Conservation (phyloP, 257 asterid genomes). For the Salvia splendens region DNA sequence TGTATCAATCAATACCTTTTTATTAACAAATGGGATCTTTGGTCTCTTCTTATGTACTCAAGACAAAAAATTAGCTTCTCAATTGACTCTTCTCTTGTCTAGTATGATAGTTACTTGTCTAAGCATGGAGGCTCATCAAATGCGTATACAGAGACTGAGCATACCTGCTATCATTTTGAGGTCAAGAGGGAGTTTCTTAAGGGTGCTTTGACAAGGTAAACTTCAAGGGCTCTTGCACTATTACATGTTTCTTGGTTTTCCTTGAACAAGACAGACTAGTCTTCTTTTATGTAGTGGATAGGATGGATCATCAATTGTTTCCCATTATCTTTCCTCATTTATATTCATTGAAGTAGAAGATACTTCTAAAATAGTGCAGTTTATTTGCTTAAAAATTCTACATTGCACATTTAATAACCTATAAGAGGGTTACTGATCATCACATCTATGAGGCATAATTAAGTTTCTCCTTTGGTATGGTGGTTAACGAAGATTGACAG, state of each 20-base stretch:
- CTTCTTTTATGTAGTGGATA: constrained; percentile 9
- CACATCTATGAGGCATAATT: constrained; percentile 14
- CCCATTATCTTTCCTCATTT: constrained; percentile 11
- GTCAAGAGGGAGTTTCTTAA: constrained; percentile 87
- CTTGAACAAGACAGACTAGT: constrained; percentile 1
- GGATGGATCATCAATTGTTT: constrained; percentile 14
- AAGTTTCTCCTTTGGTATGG: constrained; percentile 20
- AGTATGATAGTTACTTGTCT: constrained; percentile 98
- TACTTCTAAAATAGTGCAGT: background rate
- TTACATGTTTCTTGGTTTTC: background rate
- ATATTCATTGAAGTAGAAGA: constrained; percentile 4
- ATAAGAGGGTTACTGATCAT: constrained; percentile 14
- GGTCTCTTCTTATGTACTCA: constrained; percentile 20
- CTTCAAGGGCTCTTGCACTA: constrained; percentile 9
- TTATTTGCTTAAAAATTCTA: constrained; percentile 18
- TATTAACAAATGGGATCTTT: constrained; percentile 20
- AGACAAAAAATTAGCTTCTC: constrained; percentile 27
- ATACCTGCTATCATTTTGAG: constrained; percentile 96
- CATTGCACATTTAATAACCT: constrained; percentile 4
- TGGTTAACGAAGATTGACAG: constrained; percentile 19
- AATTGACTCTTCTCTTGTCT: constrained; percentile 52
- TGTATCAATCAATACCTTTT: constrained; percentile 9
- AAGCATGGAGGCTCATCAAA: constrained; percentile 99
- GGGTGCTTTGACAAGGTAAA: constrained; percentile 90
- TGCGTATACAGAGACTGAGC: constrained; percentile 99